Conservation (phyloP, 202 grass and related monocot genomes). For the Cymbopogon flexuosus region DNA sequence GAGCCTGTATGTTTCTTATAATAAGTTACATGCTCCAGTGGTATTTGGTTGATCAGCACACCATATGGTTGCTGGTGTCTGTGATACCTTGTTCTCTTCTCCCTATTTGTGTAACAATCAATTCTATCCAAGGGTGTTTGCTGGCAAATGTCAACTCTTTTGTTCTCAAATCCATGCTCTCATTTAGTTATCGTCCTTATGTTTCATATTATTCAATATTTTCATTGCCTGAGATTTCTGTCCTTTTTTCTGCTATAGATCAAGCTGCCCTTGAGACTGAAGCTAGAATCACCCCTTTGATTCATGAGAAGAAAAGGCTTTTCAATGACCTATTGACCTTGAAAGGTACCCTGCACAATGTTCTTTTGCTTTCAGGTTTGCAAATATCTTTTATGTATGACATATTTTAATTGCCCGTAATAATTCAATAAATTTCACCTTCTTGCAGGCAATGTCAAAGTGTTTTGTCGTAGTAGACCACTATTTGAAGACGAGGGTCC, state of each 20-base stretch:
- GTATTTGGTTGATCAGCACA: slow-evolving; percentile 9
- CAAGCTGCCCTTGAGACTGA: slow-evolving; percentile 91
- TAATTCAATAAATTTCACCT: slow-evolving; percentile 25
- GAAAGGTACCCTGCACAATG: slow-evolving; percentile 52
- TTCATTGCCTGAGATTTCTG: slow-evolving; percentile 18
- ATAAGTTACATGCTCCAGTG: slow-evolving; percentile 4
- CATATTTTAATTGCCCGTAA: slow-evolving; percentile 11
- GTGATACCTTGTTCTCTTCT: not conserved
- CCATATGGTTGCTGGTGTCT: not conserved
- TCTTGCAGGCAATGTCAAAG: slow-evolving; percentile 86
- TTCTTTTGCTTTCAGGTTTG: slow-evolving; percentile 10
- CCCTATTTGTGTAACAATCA: not conserved
- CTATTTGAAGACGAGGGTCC: slow-evolving; percentile 82
- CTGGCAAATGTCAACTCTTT: not conserved
- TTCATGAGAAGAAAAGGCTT: slow-evolving; percentile 90
- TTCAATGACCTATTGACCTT: slow-evolving; percentile 90
- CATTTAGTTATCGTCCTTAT: not conserved
- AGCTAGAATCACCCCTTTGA: slow-evolving; percentile 81
- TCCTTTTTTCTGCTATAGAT: slow-evolving; percentile 52
- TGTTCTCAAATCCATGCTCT: not conserved
- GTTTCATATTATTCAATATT: slow-evolving; percentile 14
- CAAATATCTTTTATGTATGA: slow-evolving; percentile 23
- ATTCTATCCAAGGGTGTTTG: not conserved
- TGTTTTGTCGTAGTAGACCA: slow-evolving; percentile 84
- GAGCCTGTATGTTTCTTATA: not conserved